Evolutionary conservation across 345 rosid genomes (phyloP).

Genomic region (Citrus hindsii): DNA sequence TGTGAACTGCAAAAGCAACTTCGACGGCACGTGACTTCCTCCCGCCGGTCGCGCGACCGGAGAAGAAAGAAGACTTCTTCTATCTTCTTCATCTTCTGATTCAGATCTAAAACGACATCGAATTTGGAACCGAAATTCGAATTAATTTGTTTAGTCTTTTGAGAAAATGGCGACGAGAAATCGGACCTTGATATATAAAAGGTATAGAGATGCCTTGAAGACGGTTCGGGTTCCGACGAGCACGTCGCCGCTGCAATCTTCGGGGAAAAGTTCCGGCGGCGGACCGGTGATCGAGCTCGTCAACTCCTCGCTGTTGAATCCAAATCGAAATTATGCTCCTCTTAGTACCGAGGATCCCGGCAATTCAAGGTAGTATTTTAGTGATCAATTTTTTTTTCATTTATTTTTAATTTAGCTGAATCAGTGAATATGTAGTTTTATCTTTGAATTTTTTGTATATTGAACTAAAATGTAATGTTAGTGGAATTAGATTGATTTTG

Average conservation of each 20-base stretch:
- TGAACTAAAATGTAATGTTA: background rate
- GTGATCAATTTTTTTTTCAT: background rate
- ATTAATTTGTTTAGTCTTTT: background rate
- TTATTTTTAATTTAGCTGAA: background rate
- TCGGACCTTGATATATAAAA: constrained; percentile 60
- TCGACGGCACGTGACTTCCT: constrained; percentile 14
- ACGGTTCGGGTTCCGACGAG: constrained; percentile 68
- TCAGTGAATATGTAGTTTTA: background rate
- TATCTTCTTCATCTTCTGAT: background rate
- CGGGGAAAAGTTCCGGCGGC: constrained; percentile 26
- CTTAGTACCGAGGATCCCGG: constrained; percentile 92
- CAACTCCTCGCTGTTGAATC: constrained; percentile 70
- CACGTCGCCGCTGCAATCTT: constrained; percentile 25
- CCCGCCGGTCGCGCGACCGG: constrained; percentile 15
- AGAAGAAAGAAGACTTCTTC: background rate
- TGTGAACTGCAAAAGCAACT: background rate
- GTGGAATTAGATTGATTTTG: background rate
- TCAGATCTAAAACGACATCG: constrained; percentile 30
- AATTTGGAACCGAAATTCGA: constrained; percentile 11
- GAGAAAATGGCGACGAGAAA: constrained; percentile 83
- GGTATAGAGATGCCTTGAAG: constrained; percentile 86
- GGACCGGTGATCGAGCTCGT: constrained; percentile 92
- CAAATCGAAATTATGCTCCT: constrained; percentile 66
- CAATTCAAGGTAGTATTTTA: constrained; percentile 54
- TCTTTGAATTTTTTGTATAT: background rate